A percentile compares a stretch with the other conserved stretches of the same genome.
Conservation (phyloP, 495 filamentous ascomycete genomes). For the Tetracladium setigerum region DNA sequence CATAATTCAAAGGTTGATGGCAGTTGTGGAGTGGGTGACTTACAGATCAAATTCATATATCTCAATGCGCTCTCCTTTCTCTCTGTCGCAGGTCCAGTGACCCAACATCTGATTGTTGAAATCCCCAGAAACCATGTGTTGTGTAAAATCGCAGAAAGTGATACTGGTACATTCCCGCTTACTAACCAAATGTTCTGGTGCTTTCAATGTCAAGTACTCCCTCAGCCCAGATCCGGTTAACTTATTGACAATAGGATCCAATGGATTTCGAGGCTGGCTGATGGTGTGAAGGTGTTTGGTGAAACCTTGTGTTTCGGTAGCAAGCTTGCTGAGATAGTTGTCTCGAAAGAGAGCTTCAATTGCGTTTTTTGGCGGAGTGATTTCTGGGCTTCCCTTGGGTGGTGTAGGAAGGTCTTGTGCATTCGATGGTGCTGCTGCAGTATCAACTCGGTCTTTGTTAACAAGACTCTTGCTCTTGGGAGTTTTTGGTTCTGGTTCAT, state of each 20-base stretch:
- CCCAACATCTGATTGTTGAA: constrained; percentile 8
- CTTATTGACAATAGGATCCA: constrained; percentile 4
- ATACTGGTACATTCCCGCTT: constrained; percentile 11
- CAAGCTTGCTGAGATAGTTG: too few relatives aligned
- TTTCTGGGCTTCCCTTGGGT: too few relatives aligned
- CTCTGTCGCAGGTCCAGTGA: constrained; percentile 1
- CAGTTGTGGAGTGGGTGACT: not conserved
- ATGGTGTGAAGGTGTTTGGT: too few relatives aligned
- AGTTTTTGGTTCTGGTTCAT: too few relatives aligned
- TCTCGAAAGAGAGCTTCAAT: too few relatives aligned
- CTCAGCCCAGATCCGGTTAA: constrained; percentile 14
- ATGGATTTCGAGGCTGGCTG: too few relatives aligned
- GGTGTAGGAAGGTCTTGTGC: too few relatives aligned
- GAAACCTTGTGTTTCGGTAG: too few relatives aligned
- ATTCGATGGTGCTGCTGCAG: too few relatives aligned
- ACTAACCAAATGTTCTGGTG: constrained; percentile 7
- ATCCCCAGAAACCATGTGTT: constrained; percentile 1
- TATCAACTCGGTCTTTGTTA: too few relatives aligned
- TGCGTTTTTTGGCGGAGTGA: too few relatives aligned
- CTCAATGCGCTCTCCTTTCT: constrained; percentile 5
- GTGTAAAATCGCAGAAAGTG: constrained; percentile 17
- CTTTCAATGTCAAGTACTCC: constrained; percentile 11
- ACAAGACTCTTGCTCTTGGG: too few relatives aligned
- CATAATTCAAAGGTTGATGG: not conserved
- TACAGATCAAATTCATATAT: constrained; percentile 18